Conservation (phyloP, 306 rosid genomes). For the Inga laurina region DNA sequence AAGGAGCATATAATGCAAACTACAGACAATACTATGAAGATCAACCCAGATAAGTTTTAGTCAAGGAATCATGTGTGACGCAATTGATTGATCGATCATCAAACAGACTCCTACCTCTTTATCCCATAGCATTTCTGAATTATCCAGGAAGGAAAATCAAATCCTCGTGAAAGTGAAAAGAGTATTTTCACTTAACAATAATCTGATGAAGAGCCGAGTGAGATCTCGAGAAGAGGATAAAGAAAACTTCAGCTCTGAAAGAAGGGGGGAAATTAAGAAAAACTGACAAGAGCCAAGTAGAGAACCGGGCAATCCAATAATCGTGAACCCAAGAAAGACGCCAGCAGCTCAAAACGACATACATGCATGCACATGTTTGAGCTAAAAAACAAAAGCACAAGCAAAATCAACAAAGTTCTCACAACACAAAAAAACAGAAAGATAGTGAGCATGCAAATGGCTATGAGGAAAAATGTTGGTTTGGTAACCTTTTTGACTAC, state of each 20-base stretch:
- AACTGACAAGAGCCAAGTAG: slow-evolving; percentile 17
- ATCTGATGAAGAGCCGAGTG: slow-evolving; percentile 32
- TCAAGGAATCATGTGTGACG: background rate
- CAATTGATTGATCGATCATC: slow-evolving; percentile 16
- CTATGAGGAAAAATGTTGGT: background rate
- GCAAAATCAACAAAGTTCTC: slow-evolving; percentile 17
- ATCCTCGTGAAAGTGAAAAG: background rate
- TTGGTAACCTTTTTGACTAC: slow-evolving; percentile 28
- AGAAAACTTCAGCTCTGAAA: background rate
- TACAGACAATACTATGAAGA: slow-evolving; percentile 3
- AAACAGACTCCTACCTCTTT: slow-evolving; percentile 4
- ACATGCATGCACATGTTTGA: slow-evolving; percentile 59
- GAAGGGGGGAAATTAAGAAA: slow-evolving; percentile 8
- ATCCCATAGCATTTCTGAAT: slow-evolving; percentile 1
- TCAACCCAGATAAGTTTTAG: background rate
- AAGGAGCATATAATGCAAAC: slow-evolving; percentile 30
- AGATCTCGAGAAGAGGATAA: slow-evolving; percentile 32
- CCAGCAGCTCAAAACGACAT: slow-evolving; percentile 27
- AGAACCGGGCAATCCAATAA: slow-evolving; percentile 23
- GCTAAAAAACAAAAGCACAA: background rate
- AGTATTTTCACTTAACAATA: slow-evolving; percentile 29
- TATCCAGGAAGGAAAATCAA: slow-evolving; percentile 19
- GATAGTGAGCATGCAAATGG: slow-evolving; percentile 32
- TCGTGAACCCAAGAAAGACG: slow-evolving; percentile 26
- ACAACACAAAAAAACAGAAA: background rate